Percentiles rank a stretch among this genome's conserved stretches.
Evolutionary conservation across 2,329 filamentous ascomycete genomes (phyloP).

Genomic region (Aspergillus vadensis): DNA sequence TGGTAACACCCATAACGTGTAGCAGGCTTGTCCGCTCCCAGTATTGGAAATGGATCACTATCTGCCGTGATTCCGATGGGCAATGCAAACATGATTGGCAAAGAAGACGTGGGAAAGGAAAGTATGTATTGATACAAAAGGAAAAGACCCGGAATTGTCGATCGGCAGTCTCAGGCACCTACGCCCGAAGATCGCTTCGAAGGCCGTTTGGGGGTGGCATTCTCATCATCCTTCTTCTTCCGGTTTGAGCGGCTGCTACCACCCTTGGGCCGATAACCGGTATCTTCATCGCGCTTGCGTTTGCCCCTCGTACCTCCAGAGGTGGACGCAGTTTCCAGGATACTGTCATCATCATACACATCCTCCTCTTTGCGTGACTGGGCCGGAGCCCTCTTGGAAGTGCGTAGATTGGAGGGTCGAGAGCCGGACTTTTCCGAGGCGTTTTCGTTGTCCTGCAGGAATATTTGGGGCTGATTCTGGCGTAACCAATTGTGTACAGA

Average conservation of each 20-base stretch:
- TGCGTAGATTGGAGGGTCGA: conserved; percentile 43
- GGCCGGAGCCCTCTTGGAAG: conserved; percentile 44
- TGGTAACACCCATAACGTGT: no score
- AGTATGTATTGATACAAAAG: conserved; percentile 17
- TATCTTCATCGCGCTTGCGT: conserved; percentile 52
- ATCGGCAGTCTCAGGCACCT: conserved; percentile 18
- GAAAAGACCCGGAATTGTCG: conserved; percentile 1
- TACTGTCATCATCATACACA: conserved; percentile 47
- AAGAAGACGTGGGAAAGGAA: conserved; percentile 4
- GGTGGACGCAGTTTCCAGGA: conserved; percentile 40
- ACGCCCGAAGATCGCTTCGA: conserved; percentile 36
- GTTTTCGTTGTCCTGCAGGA: conserved; percentile 72
- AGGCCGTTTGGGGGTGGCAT: conserved; percentile 32
- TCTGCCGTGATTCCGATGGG: background rate
- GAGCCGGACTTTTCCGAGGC: conserved; percentile 45
- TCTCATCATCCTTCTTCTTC: conserved; percentile 46
- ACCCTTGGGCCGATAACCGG: conserved; percentile 50
- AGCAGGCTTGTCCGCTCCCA: background rate
- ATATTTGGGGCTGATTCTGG: conserved; percentile 79
- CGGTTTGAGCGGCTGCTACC: conserved; percentile 42
- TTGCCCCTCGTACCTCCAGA: conserved; percentile 42
- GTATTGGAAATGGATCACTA: background rate
- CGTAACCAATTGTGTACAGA: conserved; percentile 96
- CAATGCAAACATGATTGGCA: background rate
- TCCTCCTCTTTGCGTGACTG: conserved; percentile 45